Evolutionary conservation across 345 rosid species (phyloP), one percentile per base, ranked within the genome.

Genomic region (Camelina sativa): DNA sequence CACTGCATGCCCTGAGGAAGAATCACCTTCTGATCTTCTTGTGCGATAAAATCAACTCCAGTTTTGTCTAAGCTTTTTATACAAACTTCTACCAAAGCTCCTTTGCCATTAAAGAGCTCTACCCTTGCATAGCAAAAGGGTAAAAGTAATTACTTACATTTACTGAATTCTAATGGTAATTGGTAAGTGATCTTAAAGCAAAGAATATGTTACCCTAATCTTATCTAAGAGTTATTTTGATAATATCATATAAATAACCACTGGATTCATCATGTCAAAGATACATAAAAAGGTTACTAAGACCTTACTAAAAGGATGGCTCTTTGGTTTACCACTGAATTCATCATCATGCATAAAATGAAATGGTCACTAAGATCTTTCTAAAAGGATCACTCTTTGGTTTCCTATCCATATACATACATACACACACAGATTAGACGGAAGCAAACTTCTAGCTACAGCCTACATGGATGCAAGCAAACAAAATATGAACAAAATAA

Each of bases 51-150:
- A 78, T 89, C 91, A 81, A 84, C 68, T 50, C 97, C 90, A 8
- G 83, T 58, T 11, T 92, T 83, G 62, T 89, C 88, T 67, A 90
- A 70, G 62, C 74, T 76, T 62, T 85, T 83, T 72, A 95, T 89
- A 80, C 75, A 83, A 4, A 96, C 97, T 76, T 81, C 82, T 28
- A 90, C 79, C 37, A 91, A 72, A 69, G 88, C 86, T 62, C 98
- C 97, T 76, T 87, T 95, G 56, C 99, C 97, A 80, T 91, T 85
- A 79, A 95, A 95, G 76, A 95, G 97, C 86, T 87, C 92, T 84
- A 90, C 83, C 92, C 95, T 91, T 86, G 77, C 80, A 83, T 61
- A 34, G 23, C 73, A 80, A 41, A 79, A 53, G 5, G 57, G 12
- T 59, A 56, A 74, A 62, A 62, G 32, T 35, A 52, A 59, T 65